Percentiles rank a stretch among this genome's conserved stretches.
These are phyloP conservation scores for Starmerella kuoi DNA, from an alignment of 805 yeast species.

Conservation along the genomic window DNA sequence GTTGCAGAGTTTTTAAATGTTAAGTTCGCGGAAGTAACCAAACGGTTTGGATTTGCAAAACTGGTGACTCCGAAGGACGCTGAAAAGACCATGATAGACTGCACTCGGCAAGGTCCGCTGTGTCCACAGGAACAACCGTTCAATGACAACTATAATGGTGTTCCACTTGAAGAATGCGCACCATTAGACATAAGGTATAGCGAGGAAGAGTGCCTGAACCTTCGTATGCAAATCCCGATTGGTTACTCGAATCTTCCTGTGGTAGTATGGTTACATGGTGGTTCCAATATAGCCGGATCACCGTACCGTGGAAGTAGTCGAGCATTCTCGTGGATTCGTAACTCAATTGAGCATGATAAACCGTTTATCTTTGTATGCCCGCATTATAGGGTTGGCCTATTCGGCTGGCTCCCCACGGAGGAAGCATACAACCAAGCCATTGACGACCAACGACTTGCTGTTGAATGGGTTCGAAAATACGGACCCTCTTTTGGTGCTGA, in stretches of 20 bases:
- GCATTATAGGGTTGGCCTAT: slow-evolving; percentile 31
- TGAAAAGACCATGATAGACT: slow-evolving; percentile 1
- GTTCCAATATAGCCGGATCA: slow-evolving; percentile 30
- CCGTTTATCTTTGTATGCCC: slow-evolving; percentile 31
- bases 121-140: slow-evolving; percentile 20
- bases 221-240: slow-evolving; percentile 22
- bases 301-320: slow-evolving; percentile 25
- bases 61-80: slow-evolving; percentile 1
- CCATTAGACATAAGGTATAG: slow-evolving; percentile 21
- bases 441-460: slow-evolving; percentile 38
- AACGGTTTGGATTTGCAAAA: slow-evolving; percentile 12
- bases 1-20: slow-evolving; percentile 16
- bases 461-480: slow-evolving; percentile 37
- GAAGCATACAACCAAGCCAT: slow-evolving; percentile 31
- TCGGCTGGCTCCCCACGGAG: slow-evolving; percentile 31
- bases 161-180: slow-evolving; percentile 11
- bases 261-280: slow-evolving; percentile 33
- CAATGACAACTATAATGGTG: slow-evolving; percentile 18
- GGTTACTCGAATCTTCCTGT: slow-evolving; percentile 25
- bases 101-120: slow-evolving; percentile 19
- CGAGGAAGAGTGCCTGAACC: slow-evolving; percentile 27
- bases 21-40: slow-evolving; percentile 11
- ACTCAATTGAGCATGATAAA: slow-evolving; percentile 17
- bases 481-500: slow-evolving; percentile 40
- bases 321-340: slow-evolving; percentile 23